These are phyloP conservation scores for Mortierella sp. DNA, from an alignment of 371 early-diverging fungal species.

Conservation along the genomic window DNA sequence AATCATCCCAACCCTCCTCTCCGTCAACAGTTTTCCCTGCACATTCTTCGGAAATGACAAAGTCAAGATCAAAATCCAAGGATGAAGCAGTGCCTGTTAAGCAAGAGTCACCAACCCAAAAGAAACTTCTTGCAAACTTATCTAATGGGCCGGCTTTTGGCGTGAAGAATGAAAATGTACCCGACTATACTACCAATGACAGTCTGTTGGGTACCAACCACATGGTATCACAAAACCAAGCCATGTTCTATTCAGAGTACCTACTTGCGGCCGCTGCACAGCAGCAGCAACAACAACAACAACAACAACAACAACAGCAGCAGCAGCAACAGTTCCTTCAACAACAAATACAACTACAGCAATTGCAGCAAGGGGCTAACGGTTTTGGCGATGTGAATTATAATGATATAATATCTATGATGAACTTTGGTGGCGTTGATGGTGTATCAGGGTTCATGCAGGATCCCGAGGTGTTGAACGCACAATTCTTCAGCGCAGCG, in stretches of 20 bases:
- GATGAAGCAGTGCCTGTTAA: conserved; percentile 34
- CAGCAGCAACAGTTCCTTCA: conserved; percentile 35
- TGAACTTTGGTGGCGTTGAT: conserved; percentile 39
- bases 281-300: conserved; percentile 40
- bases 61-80: conserved; percentile 23
- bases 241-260: conserved; percentile 47
- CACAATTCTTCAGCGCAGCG: conserved; percentile 35
- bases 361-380: conserved; percentile 38
- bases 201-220: conserved; percentile 18
- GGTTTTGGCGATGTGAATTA: conserved; percentile 45
- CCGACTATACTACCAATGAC: conserved; percentile 35
- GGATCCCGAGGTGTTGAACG: conserved; percentile 35
- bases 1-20: conserved; percentile 50
- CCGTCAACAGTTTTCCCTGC: conserved; percentile 40
- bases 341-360: conserved; percentile 33
- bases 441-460: conserved; percentile 40
- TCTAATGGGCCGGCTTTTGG: conserved; percentile 10
- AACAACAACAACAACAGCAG: conserved; percentile 34
- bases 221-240: conserved; percentile 27
- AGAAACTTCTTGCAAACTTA: conserved; percentile 30
- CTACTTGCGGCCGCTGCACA: conserved; percentile 39
- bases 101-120: conserved; percentile 48
- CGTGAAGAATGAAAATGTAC: conserved; percentile 22
- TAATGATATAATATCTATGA: conserved; percentile 39
- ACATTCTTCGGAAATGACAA: conserved; percentile 11